Evolutionary conservation across 2,329 filamentous ascomycete species (phyloP), one percentile per base, ranked within the genome.

Genomic region (Teratosphaeria nubilosa): DNA sequence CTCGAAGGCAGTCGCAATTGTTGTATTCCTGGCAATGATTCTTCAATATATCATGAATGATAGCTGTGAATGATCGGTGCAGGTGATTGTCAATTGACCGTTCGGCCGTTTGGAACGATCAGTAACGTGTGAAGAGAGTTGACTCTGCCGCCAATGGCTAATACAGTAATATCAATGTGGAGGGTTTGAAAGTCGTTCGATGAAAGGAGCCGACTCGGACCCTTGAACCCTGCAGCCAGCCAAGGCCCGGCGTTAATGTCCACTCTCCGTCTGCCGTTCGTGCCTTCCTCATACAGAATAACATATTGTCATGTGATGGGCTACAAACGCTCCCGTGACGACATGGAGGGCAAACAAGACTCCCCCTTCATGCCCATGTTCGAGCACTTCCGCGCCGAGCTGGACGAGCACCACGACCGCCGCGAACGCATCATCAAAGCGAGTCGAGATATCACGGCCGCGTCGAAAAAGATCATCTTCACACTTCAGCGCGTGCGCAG

Each of bases 381-480:
- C 72, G 87, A 90, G 72, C 76, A 73, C 7, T 96, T 97, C 72
- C 86, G 91, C 55, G 81, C 87, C 68, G 91, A 96, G 74, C 80
- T 99, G 30, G 94, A 99, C 69, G 85, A 94, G 74, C 92, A 97
- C 71, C 90, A 99, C 73, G 94, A 97, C 74, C 86, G 94, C 16
- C 83, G 91, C 58, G 91, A 96, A 76, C 84, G 87, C 56, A 85
- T 96, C 65, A 88, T 95, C 69, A 99, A 97, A 77, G 87, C 86
- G 1, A 95, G 90, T 9, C 81, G 92, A 62, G 94, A 99, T 72
- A 88, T 99, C 59, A 99, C 94, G 6, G 91, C 90, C 0, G 79
- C 91, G 56, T 96, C 90, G 75, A 99, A 99, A 80, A 99, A 97
- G 77, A 95, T 97, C 59, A 94, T 94, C 65, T 94, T 94, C 73